These are phyloP conservation scores for Neltuma alba DNA, from an alignment of 306 rosid genomes.

Conservation along the genomic window DNA sequence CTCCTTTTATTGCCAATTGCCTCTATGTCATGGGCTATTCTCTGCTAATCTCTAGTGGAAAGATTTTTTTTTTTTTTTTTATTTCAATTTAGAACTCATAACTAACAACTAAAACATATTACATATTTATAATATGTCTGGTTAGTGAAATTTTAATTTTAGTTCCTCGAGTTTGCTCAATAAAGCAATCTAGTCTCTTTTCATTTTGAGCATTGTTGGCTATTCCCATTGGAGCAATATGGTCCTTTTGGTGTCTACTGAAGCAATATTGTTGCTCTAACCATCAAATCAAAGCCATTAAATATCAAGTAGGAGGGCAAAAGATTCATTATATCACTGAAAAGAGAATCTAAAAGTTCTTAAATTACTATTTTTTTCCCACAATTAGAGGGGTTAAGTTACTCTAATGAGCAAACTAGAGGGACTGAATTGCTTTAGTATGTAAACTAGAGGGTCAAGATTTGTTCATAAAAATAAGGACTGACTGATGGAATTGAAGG, in stretches of 20 bases:
- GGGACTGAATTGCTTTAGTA: background rate
- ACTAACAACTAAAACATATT: background rate
- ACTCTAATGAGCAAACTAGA: background rate
- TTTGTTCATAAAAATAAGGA: background rate
- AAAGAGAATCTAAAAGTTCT: background rate
- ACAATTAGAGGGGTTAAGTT: background rate
- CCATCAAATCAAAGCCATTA: background rate
- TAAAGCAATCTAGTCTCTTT: background rate
- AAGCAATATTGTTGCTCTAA: background rate
- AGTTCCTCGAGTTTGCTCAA: background rate
- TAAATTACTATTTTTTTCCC: background rate
- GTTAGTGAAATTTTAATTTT: background rate
- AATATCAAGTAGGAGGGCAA: background rate
- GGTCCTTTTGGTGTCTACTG: background rate
- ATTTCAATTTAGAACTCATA: background rate
- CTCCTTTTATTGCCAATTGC: background rate
- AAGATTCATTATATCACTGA: background rate
- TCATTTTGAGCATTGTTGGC: background rate
- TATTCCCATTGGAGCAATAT: background rate
- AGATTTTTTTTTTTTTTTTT: background rate
- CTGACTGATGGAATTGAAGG: background rate
- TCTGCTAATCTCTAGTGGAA: background rate
- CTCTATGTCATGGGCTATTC: background rate
- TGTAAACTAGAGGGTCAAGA: background rate
- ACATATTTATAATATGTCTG: no score